Base-by-base conservation (phyloP, 805 yeast species). In the Wickerhamiella siamensis region DNA sequence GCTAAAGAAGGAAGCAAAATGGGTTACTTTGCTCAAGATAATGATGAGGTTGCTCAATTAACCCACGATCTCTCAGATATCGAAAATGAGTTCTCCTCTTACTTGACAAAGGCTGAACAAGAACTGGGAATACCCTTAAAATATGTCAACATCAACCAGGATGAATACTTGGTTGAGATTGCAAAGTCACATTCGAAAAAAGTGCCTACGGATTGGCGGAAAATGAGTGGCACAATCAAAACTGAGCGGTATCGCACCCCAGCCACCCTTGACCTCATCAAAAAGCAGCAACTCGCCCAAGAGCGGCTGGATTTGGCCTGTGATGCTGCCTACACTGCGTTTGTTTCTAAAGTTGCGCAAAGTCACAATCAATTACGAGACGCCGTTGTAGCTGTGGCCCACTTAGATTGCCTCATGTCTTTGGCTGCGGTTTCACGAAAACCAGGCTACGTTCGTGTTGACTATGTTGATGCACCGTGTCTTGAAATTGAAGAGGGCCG, bases 171-270 rank as follows among this genome's bases (percentile, higher is more conserved):
- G 38, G 69, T 91, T 18, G 95, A 87, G 52, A 77, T 88, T 0
- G 63, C 83, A 35, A 76, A 77, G 47, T 60, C 70, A 10, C 72
- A 72, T 35, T 64, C 70, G 2, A 72, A 71, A 34, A 58, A 62
- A 1, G 59, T 87, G 2, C 97, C 97, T 0, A 51, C 63, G 2
- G 75, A 73, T 40, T 88, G 95, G 95, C 61, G 79, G 10, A 79
- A 83, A 50, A 71, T 82, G 21, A 79, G 73, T 51, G 79, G 79
- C 71, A 93, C 37, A 65, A 75, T 53, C 46, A 58, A 75, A 1
- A 77, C 83, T 1, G 72, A 84, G 2, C 63, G 97, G 43, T 87
- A 74, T 57, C 64, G 86, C 44, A 67, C 94, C 0, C 83, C 94
- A 0, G 61, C 58, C 24, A 68, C 77, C 1, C 50, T 64, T 2